Evolutionary conservation across 2,329 filamentous ascomycete species (phyloP).

Genomic region (Apiospora phragmitis): DNA sequence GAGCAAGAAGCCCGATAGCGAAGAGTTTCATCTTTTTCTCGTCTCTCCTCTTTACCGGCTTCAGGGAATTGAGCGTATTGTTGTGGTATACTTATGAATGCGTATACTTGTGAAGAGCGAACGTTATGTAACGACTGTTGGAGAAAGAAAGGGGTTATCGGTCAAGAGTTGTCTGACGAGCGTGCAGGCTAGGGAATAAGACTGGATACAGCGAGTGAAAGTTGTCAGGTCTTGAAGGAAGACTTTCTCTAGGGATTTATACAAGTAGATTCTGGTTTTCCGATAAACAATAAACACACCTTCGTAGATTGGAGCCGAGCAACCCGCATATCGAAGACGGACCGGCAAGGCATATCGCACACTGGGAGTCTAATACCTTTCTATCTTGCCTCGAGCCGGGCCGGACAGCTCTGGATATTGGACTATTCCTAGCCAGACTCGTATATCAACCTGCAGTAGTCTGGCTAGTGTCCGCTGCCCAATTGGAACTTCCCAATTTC

Average conservation of each 20-base stretch:
- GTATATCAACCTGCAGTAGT: neutral
- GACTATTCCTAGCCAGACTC: neutral
- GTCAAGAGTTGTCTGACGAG: neutral
- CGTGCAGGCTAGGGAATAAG: neutral
- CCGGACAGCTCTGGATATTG: neutral
- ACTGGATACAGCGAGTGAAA: neutral
- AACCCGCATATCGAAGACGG: neutral
- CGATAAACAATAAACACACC: neutral
- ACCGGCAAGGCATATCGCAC: neutral
- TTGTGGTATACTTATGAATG: neutral
- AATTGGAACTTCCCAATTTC: neutral
- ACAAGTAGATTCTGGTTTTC: neutral
- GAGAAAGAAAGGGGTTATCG: neutral
- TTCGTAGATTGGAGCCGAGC: neutral
- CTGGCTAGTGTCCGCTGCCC: neutral
- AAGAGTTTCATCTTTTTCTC: slow-evolving; percentile 5
- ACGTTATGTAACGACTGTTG: neutral
- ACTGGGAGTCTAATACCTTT: neutral
- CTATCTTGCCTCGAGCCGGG: neutral
- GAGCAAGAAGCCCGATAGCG: neutral
- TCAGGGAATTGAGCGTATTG: neutral
- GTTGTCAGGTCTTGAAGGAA: neutral
- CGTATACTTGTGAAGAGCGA: neutral
- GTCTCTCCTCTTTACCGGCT: neutral
- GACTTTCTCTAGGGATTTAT: neutral